These are phyloP conservation scores for Quercus aquifolioides DNA, from an alignment of 306 rosid species.

Conservation along the genomic window DNA sequence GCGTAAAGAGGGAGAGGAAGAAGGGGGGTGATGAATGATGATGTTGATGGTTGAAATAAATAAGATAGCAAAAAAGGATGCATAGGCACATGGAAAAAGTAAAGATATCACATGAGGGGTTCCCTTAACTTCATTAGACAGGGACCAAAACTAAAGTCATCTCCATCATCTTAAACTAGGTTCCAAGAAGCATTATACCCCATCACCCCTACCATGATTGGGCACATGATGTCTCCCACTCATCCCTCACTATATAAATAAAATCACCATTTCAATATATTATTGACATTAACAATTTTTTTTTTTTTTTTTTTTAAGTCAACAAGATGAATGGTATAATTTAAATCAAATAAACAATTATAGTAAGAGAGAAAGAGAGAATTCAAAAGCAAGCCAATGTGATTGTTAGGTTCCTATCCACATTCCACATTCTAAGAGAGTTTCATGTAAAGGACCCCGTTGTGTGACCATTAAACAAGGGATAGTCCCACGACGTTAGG, in stretches of 20 bases:
- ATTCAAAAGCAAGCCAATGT: conserved; percentile 21
- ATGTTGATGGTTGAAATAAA: conserved; percentile 29
- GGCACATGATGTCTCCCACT: conserved; percentile 35
- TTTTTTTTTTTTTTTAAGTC: neutral
- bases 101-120: conserved; percentile 45
- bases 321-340: neutral
- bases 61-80: conserved; percentile 17
- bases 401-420: conserved; percentile 26
- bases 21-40: neutral
- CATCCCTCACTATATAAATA: neutral
- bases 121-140: conserved; percentile 30
- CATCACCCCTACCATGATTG: conserved; percentile 13
- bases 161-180: conserved; percentile 37
- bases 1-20: neutral
- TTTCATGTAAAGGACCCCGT: conserved; percentile 21
- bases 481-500: conserved; percentile 15
- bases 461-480: conserved; percentile 48
- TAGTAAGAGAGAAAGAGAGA: neutral
- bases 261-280: conserved; percentile 11
- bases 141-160: conserved; percentile 34
- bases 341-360: neutral
- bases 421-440: conserved; percentile 21
- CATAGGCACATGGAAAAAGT: conserved; percentile 70
- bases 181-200: conserved; percentile 36
- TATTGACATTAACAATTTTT: too few relatives aligned